These are phyloP conservation scores for Teunomyces gatunensis DNA, from an alignment of 805 yeast species.

Conservation along the genomic window DNA sequence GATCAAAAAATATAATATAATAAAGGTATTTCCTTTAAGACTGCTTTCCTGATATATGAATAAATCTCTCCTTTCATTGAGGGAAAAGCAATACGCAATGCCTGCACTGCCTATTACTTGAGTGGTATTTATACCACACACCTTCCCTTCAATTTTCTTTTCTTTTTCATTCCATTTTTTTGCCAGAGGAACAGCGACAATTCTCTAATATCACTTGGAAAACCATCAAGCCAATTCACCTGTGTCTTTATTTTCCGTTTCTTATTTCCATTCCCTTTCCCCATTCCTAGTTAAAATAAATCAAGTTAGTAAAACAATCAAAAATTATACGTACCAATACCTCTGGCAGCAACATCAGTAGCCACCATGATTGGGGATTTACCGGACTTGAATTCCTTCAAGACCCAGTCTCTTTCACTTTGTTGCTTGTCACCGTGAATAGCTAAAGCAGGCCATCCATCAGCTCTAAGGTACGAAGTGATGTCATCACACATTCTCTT, in stretches of 20 bases:
- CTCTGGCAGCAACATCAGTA: conserved; percentile 99
- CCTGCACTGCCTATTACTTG: conserved; percentile 3
- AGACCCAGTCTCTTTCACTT: conserved; percentile 98
- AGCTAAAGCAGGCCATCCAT: conserved; percentile 98
- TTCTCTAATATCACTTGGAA: conserved; percentile 3
- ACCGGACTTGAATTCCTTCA: conserved; percentile 88
- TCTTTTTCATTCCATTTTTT: not conserved
- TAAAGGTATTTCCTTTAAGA: conserved; percentile 1
- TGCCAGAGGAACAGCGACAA: not conserved
- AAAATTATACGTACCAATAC: conserved; percentile 83
- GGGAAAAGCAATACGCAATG: conserved; percentile 2
- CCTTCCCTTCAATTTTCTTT: not conserved
- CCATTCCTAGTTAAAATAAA: conserved; percentile 8
- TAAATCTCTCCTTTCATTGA: conserved; percentile 1
- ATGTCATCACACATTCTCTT: conserved; percentile 97
- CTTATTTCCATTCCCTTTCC: not conserved
- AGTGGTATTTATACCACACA: conserved; percentile 1
- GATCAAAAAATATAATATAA: conserved; percentile 3
- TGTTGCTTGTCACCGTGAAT: conserved; percentile 98
- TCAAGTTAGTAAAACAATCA: conserved; percentile 19
- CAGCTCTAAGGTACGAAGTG: conserved; percentile 86
- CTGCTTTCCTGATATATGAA: conserved; percentile 2
- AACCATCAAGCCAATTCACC: conserved; percentile 5
- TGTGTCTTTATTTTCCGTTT: not conserved
- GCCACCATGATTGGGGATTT: conserved; percentile 97